Percentiles rank a stretch among this genome's conserved stretches.
phyloP scores from a whole-genome alignment of 106 monocot genomes.

The Posidonia australis region DNA sequence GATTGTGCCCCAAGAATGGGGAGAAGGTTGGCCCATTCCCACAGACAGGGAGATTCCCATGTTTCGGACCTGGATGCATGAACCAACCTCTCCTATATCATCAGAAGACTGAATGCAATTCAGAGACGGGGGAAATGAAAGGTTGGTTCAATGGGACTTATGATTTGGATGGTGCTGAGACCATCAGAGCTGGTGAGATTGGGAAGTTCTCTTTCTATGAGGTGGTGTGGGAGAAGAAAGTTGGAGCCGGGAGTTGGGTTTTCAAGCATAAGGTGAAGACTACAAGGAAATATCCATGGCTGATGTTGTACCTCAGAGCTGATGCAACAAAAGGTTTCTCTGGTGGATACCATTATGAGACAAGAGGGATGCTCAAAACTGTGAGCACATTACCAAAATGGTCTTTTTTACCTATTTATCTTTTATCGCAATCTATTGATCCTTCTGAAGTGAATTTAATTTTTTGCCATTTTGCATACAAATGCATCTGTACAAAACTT shows the following conservation, averaged over 20 bases:
- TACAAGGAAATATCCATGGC: conserved; percentile 63
- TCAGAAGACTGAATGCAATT: conserved; percentile 22
- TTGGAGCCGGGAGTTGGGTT: conserved; percentile 40
- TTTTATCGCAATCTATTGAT: too few species aligned
- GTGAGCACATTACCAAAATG: conserved; percentile 22
- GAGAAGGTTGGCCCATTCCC: conserved; percentile 47
- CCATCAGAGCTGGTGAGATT: too few species aligned
- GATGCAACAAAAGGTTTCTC: conserved; percentile 77
- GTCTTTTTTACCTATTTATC: background rate
- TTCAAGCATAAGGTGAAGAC: conserved; percentile 67
- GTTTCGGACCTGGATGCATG: conserved; percentile 80
- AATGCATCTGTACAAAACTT: too few species aligned
- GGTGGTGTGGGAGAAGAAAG: conserved; percentile 73
- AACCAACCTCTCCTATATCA: conserved; percentile 70
- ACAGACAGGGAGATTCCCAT: conserved; percentile 51
- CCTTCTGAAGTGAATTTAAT: too few species aligned
- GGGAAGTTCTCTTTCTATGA: conserved; percentile 39
- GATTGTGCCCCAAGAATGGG: conserved; percentile 62
- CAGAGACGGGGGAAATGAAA: conserved; percentile 14
- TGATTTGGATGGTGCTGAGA: conserved; percentile 37
- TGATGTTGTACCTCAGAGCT: conserved; percentile 82
- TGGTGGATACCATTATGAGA: conserved; percentile 75
- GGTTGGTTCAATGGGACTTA: conserved; percentile 60
- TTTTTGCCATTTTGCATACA: too few species aligned
- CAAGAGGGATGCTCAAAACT: conserved; percentile 71